A percentile compares a stretch with the other conserved stretches of the same genome.
phyloP scores from a whole-genome alignment of 331 rosid genomes.

The Pyracantha coccinea region DNA sequence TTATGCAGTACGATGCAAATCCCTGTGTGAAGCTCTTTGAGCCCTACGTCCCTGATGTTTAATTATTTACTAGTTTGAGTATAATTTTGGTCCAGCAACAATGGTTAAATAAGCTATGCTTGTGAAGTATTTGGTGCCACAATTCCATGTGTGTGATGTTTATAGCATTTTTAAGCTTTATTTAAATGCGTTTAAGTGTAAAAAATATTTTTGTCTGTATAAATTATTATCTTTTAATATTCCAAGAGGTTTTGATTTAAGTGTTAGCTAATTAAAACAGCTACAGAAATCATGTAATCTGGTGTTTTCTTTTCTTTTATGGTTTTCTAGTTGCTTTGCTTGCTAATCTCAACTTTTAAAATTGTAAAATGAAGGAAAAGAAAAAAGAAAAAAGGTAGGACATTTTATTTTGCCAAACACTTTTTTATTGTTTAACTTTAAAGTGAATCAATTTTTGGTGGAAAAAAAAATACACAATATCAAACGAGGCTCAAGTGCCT shows the following conservation, averaged over 20 bases:
- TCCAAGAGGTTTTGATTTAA: background rate
- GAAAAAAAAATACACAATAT: too few relatives aligned
- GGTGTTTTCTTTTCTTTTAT: background rate
- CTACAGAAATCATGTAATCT: background rate
- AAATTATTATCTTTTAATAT: background rate
- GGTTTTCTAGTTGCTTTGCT: background rate
- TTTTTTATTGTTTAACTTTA: too few relatives aligned
- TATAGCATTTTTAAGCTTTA: background rate
- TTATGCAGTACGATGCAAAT: constrained; percentile 71
- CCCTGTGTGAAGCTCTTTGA: constrained; percentile 87
- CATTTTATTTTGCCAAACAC: too few relatives aligned
- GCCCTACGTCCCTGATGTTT: constrained; percentile 43
- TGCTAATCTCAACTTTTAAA: background rate
- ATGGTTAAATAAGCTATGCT: constrained; percentile 7
- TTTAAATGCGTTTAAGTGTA: background rate
- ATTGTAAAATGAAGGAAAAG: background rate
- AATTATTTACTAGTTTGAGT: background rate
- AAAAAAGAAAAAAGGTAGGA: background rate
- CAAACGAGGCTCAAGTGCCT: too few relatives aligned
- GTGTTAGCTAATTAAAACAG: background rate
- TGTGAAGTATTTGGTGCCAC: background rate
- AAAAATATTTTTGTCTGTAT: background rate
- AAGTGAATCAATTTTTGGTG: too few relatives aligned
- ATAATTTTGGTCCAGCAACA: constrained; percentile 21
- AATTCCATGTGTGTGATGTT: background rate